Conservation (phyloP, 139 green algal species). For the Spirogloea muscicola region DNA sequence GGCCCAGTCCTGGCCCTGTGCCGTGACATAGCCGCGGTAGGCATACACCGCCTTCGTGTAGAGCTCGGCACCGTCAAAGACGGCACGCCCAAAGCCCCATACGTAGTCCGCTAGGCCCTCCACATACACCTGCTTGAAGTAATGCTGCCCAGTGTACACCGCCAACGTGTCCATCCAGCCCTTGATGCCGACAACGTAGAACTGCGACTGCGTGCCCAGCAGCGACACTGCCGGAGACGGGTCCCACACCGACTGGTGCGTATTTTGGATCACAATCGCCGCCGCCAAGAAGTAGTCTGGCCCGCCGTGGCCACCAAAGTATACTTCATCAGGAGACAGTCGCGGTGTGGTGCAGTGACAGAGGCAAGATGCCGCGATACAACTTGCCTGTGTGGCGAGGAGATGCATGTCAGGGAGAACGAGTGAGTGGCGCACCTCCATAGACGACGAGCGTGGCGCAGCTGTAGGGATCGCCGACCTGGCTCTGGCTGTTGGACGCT, state of each 20-base stretch:
- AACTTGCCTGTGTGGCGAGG: no score
- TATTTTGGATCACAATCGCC: conserved; percentile 2
- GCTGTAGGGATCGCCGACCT: background rate
- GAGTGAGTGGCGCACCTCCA: no score
- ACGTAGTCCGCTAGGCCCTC: conserved; percentile 14
- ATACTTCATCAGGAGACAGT: no score
- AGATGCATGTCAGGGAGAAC: no score
- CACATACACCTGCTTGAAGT: conserved; percentile 14
- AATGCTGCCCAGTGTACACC: background rate
- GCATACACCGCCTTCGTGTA: background rate
- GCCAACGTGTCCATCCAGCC: conserved; percentile 16
- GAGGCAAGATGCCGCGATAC: no score
- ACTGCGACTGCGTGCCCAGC: background rate
- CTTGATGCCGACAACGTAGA: background rate
- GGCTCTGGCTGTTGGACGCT: background rate
- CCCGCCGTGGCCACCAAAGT: no score
- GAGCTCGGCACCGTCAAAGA: conserved; percentile 6
- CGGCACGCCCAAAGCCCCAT: conserved; percentile 12
- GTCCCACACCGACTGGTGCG: background rate
- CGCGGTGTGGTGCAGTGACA: no score
- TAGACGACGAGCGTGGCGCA: conserved; percentile 12
- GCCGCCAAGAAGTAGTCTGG: background rate
- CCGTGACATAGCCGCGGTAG: conserved; percentile 22
- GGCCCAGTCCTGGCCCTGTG: background rate
- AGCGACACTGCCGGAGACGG: conserved; percentile 3